Evolutionary conservation across 176 grass and related monocot genomes (phyloP).

Genomic region (maize (Zea mays)): DNA sequence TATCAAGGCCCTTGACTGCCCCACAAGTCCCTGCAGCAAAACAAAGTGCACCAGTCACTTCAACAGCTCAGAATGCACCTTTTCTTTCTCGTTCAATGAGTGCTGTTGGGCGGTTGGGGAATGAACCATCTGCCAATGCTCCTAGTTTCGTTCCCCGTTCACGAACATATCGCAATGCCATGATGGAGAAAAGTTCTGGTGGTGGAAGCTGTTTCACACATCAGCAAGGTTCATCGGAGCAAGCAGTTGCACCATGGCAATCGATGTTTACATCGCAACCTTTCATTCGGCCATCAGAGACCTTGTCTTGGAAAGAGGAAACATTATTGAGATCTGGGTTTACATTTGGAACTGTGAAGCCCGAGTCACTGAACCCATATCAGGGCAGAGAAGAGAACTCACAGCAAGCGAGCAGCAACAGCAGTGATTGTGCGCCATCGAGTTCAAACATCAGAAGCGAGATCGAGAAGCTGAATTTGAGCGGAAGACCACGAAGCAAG

Average conservation of each 20-base stretch:
- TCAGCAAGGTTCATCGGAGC: conserved; percentile 37
- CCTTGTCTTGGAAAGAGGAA: conserved; percentile 43
- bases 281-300: conserved; percentile 43
- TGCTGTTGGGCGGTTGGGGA: conserved; percentile 66
- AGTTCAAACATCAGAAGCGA: conserved; percentile 45
- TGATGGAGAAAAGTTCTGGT: conserved; percentile 62
- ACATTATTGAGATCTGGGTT: conserved; percentile 51
- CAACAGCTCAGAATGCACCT: conserved; percentile 49
- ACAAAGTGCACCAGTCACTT: conserved; percentile 47
- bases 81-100: conserved; percentile 71
- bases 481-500: conserved; percentile 46
- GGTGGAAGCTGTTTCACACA: conserved; percentile 37
- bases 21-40: conserved; percentile 65
- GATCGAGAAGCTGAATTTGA: conserved; percentile 53
- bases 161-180: conserved; percentile 88
- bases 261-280: conserved; percentile 51
- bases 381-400: conserved; percentile 50
- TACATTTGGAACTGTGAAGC: conserved; percentile 67
- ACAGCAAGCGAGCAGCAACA: conserved; percentile 39
- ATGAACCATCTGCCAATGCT: conserved; percentile 58
- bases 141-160: conserved; percentile 65
- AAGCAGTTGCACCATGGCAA: conserved; percentile 43
- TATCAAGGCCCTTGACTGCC: conserved; percentile 68
- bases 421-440: conserved; percentile 16
- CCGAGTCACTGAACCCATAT: conserved; percentile 53